Percentiles rank a stretch among this genome's conserved stretches.
Conservation (phyloP, 148 eudicot species). For the Heliosperma pusillum region DNA sequence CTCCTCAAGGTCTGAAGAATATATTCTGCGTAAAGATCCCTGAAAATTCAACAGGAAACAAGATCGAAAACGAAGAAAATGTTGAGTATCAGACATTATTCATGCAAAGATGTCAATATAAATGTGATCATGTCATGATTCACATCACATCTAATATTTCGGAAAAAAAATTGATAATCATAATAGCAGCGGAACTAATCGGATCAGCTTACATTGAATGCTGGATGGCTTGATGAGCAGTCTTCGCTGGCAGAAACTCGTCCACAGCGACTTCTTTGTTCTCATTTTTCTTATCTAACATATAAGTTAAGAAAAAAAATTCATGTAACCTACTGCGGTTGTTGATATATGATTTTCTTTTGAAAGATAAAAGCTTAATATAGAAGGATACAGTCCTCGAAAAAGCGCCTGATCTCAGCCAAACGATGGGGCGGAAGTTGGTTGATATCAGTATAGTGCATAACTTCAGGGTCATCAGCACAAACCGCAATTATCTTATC, state of each 20-base stretch:
- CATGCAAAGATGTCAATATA: no score
- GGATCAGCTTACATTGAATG: conserved; percentile 6
- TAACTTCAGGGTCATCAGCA: conserved; percentile 40
- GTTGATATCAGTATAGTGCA: not conserved
- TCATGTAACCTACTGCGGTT: not conserved
- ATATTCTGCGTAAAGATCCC: conserved; percentile 49
- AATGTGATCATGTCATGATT: no score
- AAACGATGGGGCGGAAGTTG: not conserved
- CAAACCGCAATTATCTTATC: conserved; percentile 46
- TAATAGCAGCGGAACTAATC: no score
- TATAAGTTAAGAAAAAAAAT: not conserved
- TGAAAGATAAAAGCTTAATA: no score
- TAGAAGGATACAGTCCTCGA: not conserved
- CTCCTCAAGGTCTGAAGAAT: conserved; percentile 39
- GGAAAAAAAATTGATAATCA: no score
- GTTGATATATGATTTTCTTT: not conserved
- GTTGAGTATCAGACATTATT: no score
- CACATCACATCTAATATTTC: no score
- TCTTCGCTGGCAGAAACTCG: not conserved
- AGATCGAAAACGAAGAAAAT: conserved; percentile 39
- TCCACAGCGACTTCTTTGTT: not conserved
- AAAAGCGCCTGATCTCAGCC: not conserved
- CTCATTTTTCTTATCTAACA: not conserved
- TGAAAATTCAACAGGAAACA: conserved; percentile 37
- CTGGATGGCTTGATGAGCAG: not conserved